Base-by-base conservation (phyloP, 2,329 filamentous ascomycete species). In the Sporothrix globosa region DNA sequence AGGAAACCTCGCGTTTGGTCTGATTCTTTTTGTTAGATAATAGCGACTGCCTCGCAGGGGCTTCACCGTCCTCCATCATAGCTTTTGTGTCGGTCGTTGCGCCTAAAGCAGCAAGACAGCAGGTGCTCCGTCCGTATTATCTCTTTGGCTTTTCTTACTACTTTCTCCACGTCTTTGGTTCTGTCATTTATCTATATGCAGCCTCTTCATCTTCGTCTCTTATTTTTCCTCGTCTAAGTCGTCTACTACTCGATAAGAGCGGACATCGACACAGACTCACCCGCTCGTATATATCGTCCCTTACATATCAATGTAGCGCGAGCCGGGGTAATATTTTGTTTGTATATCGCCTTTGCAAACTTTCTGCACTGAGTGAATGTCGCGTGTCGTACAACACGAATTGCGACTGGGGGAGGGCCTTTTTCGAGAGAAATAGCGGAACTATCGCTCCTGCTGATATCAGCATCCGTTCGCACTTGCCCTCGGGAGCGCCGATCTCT, bases 91-190 rank as follows among this genome's bases (percentile, higher is more conserved):
- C 65, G 65, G 65, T 54, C n/a, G 24, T 46, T 56, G 65, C 50
- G 48, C 34, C 65, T 11, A 67, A 67, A 24, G 34, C 50, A 67
- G 65, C n/a, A 67, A 54, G 50, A 67, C 65, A 67, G n/a, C 65
- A 67, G 65, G 48, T 27, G 48, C 34, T 27, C 34, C 34, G 50
- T 58, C 68, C 41, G 44, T 67, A 50, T 52, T 52, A 7, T 19
- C 24, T 52, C 21, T 65, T 24, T 50, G 4, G 27, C 17, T 53
- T 66, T 39, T 58, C 27, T 46, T 46, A 27, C 46, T 46, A n/a
- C n/a, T 27, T 46, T 60, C 24, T 39, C 39, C 11, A n/a, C 6
- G 44, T 11, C 52, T 24, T 65, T 17, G 44, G n/a, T 39, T 21
- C n/a, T 21, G 30, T 58, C 13, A 24, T 21, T 24, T 56, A 11